Evolutionary conservation across 257 asterid genomes (phyloP).

Genomic region (Perilla frutescens): DNA sequence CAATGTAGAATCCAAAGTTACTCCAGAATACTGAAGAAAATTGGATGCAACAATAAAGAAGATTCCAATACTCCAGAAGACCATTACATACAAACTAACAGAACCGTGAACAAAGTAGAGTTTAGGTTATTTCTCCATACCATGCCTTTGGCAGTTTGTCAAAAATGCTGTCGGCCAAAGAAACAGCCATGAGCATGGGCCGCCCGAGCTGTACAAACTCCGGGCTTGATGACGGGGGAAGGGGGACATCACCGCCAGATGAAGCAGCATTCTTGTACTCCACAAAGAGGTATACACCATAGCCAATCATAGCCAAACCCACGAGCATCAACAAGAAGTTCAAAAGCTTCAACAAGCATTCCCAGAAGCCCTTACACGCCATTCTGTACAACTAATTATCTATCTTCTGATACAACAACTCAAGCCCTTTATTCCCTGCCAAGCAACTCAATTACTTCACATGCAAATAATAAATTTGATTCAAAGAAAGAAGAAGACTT

Average conservation of each 20-base stretch:
- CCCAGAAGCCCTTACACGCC: constrained; percentile 90
- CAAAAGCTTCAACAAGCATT: constrained; percentile 81
- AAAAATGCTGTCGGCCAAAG: constrained; percentile 65
- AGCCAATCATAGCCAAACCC: constrained; percentile 88
- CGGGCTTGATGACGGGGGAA: constrained; percentile 54
- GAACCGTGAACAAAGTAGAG: neutral
- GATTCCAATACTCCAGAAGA: neutral
- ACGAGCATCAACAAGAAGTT: constrained; percentile 74
- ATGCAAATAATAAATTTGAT: neutral
- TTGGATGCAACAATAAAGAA: neutral
- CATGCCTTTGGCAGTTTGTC: constrained; percentile 97
- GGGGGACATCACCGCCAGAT: constrained; percentile 51
- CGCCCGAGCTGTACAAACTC: constrained; percentile 79
- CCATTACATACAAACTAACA: neutral
- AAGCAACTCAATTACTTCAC: constrained; percentile 12
- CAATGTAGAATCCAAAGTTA: neutral
- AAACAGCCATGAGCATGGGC: constrained; percentile 81
- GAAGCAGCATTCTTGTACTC: constrained; percentile 60
- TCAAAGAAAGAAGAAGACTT: neutral
- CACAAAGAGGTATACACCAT: constrained; percentile 85
- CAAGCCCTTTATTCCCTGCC: constrained; percentile 33
- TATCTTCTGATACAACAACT: constrained; percentile 4
- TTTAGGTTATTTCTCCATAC: constrained; percentile 42
- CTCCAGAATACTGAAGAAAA: neutral
- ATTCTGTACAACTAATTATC: constrained; percentile 41